Evolutionary conservation across 805 yeast genomes (phyloP), one percentile per base, ranked within the genome.

Genomic region (Babjeviella inositovora): DNA sequence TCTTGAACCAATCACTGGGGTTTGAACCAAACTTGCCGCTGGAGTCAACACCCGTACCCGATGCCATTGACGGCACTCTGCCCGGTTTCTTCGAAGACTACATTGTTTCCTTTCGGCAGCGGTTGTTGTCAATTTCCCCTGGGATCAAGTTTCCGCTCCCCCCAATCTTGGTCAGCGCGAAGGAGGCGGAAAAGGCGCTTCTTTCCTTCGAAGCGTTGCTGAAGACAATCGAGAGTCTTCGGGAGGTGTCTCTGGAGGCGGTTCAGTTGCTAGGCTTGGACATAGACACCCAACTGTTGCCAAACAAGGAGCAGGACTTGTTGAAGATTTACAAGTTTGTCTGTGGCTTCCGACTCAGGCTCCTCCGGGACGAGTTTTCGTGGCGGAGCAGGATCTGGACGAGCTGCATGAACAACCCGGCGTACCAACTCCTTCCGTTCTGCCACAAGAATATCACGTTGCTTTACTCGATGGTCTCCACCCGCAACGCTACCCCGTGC

Each of bases 401-500:
- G 5, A 50, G 47, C 24, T 43, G 50, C 26, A 41, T 52, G 47
- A 45, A 42, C 18, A 32, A 43, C 8, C 34, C 55, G 1, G 38
- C 53, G 5, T 53, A 52, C 26, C 59, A 55, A 25, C 35, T 56
- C 8, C 53, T 54, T 22, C 63, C 63, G 0, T 39, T 53, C 4
- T 54, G 52, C 19, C 95, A 87, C 40, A 93, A 82, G 37, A 75
- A 66, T 34, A 68, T 92, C 15, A 66, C 77, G 5, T 66, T 82
- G 8, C 51, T 87, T 13, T 81, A 76, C 37, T 77, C 93, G 1
- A 67, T 81, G 50, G 87, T 84, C 1, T 77, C 87, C 4, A 66
- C 72, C 6, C 75, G 73, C 35, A 76, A 81, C 19, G 77, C 92
- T 0, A 82, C 93, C 0, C 96, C 96, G 0, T 90, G 98, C 38